Base-by-base conservation (phyloP, 768 basidiomycete species). In the Mycena leptocephala region DNA sequence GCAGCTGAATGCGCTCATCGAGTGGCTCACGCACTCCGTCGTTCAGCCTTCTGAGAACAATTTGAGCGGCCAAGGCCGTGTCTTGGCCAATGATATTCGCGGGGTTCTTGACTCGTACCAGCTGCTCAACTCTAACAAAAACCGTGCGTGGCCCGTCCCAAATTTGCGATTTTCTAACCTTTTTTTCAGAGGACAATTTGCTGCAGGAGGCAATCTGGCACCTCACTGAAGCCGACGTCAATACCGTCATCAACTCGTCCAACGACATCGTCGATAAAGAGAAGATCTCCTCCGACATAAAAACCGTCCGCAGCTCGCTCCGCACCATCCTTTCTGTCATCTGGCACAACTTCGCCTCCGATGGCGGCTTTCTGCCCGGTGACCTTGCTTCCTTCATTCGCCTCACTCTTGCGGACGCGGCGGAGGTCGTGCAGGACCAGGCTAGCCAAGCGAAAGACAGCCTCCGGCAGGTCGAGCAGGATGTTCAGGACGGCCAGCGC, bases 331-430 rank as follows among this genome's bases (percentile, higher is more conserved):
- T 79, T 32, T 68, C 72, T 26, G 24, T 75, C 39, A 24, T 79
- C n/a, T 75, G 78, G 76, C 30, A 62, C 55, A 74, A 89, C 28
- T 51, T 92, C 26, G 83, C 89, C 0, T 85, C 88, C 2, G 93
- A 94, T 79, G 89, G 90, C 18, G 84, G 84, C 43, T 87, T 88
- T 26, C 84, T 94, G 35, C 85, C 93, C 72, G 82, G 87, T 61
- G 93, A 95, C 81, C 88, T 94, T 76, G 85, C 91, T 13, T 94
- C 93, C 30, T 91, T 94, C 76, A 79, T 88, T 1, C 90, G 93
- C 0, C 87, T 93, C 37, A 89, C 92, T 2, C 83, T 95, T 37
- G 92, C 94, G 0, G 93, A 95, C 69, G 89, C 91, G 0, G 93
- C 93, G 0, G 93, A 93, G 66, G 81, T 90, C 24, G 74, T 94